Evolutionary conservation across 495 filamentous ascomycete species (phyloP).

Genomic region (Amorphotheca resinae): DNA sequence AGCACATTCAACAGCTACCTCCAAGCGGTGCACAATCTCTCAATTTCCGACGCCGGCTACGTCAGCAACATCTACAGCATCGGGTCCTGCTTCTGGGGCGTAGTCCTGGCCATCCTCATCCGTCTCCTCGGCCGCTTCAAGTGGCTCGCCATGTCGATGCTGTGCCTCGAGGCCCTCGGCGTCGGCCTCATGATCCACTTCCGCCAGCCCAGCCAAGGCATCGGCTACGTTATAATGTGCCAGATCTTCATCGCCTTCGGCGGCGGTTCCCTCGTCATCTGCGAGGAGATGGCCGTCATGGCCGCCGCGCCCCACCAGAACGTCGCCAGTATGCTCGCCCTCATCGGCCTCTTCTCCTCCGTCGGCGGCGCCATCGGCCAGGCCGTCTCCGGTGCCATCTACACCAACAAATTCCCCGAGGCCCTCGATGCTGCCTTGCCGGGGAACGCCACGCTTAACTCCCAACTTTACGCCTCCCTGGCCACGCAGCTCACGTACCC

Average conservation of each 20-base stretch:
- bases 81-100: constrained; percentile 52
- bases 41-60: constrained; percentile 45
- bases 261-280: constrained; percentile 46
- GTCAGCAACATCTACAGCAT: constrained; percentile 57
- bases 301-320: constrained; percentile 51
- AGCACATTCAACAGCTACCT: constrained; percentile 54
- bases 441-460: constrained; percentile 26
- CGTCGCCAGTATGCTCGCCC: constrained; percentile 51
- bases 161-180: constrained; percentile 51
- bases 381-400: constrained; percentile 52
- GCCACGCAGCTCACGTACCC: constrained; percentile 44
- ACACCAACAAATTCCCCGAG: constrained; percentile 45
- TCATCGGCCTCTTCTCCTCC: constrained; percentile 46
- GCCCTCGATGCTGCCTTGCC: constrained; percentile 46
- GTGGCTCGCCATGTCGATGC: constrained; percentile 32
- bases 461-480: constrained; percentile 45
- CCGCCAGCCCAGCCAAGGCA: constrained; percentile 37
- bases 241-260: constrained; percentile 69
- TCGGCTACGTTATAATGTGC: constrained; percentile 63
- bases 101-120: constrained; percentile 36
- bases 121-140: constrained; percentile 44
- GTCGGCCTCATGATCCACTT: constrained; percentile 68
- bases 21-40: constrained; percentile 56
- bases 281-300: constrained; percentile 55
- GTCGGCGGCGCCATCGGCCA: constrained; percentile 55